Evolutionary conservation across 2,329 filamentous ascomycete genomes (phyloP).

Genomic region (Talaromyces amestolkiae): DNA sequence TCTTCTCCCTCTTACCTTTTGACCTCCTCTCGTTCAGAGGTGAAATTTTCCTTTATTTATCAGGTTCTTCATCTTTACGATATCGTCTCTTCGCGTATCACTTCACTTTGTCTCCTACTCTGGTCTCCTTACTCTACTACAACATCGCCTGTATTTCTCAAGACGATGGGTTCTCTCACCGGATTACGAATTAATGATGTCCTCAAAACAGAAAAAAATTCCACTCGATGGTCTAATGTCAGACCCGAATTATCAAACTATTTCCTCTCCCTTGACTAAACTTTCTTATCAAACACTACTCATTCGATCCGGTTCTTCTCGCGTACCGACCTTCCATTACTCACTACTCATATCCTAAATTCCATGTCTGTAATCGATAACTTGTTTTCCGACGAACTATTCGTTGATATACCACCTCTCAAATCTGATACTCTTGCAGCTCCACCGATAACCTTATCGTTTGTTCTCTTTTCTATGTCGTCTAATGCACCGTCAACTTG

Average conservation of each 20-base stretch:
- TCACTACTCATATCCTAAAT: neutral
- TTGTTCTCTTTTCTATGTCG: neutral
- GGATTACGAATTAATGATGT: conserved; percentile 19
- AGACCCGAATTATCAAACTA: neutral
- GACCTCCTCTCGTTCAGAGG: conserved; percentile 8
- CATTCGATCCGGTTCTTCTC: neutral
- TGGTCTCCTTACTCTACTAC: conserved; percentile 1
- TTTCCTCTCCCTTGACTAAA: neutral
- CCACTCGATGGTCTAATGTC: neutral
- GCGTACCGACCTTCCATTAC: neutral
- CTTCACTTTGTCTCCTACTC: conserved; percentile 11
- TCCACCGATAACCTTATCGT: neutral
- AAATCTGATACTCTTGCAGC: neutral
- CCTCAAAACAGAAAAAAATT: conserved; percentile 13
- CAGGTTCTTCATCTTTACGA: conserved; percentile 2
- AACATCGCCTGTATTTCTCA: conserved; percentile 7
- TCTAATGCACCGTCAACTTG: neutral
- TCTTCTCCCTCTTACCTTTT: conserved; percentile 2
- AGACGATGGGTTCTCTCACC: conserved; percentile 12
- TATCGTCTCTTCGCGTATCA: conserved; percentile 12
- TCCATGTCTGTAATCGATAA: neutral
- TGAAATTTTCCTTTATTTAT: conserved; percentile 6
- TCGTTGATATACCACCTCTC: neutral
- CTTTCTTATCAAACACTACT: neutral
- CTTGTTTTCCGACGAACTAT: neutral